Evolutionary conservation across 163 green algal species (phyloP).

Genomic region (Chlorella variabilis): DNA sequence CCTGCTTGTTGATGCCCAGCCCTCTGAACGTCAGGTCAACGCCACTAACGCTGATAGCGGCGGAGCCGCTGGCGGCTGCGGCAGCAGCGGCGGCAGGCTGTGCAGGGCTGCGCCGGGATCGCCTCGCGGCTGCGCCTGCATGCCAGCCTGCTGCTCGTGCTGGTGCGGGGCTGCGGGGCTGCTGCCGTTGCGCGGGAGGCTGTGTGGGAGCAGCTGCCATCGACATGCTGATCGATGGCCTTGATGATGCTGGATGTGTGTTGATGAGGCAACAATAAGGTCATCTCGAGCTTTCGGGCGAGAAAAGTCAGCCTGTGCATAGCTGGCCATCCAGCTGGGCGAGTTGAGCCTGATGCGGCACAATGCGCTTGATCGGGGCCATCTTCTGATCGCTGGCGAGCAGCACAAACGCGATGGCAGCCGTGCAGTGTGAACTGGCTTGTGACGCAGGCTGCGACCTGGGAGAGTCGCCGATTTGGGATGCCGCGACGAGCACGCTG

Average conservation of each 20-base stretch:
- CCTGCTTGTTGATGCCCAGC: conserved; percentile 32
- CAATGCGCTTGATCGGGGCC: no score
- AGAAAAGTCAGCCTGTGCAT: no score
- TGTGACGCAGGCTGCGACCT: conserved; percentile 44
- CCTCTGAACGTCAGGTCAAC: conserved; percentile 33
- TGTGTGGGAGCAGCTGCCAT: no score
- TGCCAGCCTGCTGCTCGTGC: neutral
- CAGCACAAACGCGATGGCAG: neutral
- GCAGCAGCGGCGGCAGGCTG: neutral
- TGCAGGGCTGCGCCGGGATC: neutral
- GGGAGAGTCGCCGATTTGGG: conserved; percentile 49
- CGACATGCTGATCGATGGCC: no score
- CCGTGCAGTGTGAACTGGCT: conserved; percentile 29
- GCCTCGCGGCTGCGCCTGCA: neutral
- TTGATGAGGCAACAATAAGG: no score
- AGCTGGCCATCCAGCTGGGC: no score
- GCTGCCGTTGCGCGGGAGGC: neutral
- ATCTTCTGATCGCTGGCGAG: no score
- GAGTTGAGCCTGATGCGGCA: no score
- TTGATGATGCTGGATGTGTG: no score
- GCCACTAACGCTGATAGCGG: conserved; percentile 32
- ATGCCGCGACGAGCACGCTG: conserved; percentile 27
- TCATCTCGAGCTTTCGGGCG: no score
- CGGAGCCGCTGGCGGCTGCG: neutral
- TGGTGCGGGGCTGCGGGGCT: neutral